Conservation (phyloP, 495 filamentous ascomycete species). For the Penicillium diatomitis region DNA sequence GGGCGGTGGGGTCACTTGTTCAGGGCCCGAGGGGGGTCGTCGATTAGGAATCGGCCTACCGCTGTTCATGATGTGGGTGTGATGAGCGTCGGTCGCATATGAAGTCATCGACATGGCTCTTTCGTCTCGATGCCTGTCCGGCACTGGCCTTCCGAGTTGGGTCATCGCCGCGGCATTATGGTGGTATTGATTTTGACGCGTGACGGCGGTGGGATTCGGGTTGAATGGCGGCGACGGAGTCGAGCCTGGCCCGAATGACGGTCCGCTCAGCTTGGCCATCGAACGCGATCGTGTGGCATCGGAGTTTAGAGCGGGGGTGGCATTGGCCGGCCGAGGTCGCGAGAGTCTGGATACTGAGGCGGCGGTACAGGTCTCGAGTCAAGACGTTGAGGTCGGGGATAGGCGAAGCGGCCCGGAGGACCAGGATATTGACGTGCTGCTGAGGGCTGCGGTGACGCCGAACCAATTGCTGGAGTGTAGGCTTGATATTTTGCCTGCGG, state of each 20-base stretch:
- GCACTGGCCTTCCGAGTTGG: conserved; percentile 82
- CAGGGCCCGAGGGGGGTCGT: conserved; percentile 46
- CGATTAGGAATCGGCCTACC: conserved; percentile 75
- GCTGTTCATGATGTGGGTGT: conserved; percentile 73
- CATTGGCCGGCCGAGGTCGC: conserved; percentile 40
- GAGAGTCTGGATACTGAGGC: conserved; percentile 44
- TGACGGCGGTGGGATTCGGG: conserved; percentile 58
- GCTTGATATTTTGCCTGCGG: conserved; percentile 37
- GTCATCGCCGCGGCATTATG: conserved; percentile 54
- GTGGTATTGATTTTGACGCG: conserved; percentile 66
- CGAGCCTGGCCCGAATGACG: conserved; percentile 41
- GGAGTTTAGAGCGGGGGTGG: conserved; percentile 67
- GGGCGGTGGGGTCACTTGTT: conserved; percentile 8
- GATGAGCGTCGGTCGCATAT: conserved; percentile 68
- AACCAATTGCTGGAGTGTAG: conserved; percentile 40
- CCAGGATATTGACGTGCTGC: conserved; percentile 47
- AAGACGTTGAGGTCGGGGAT: conserved; percentile 58
- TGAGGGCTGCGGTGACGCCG: conserved; percentile 52
- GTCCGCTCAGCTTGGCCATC: conserved; percentile 64
- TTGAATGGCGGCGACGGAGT: conserved; percentile 54
- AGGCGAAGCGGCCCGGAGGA: conserved; percentile 40
- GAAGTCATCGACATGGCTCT: conserved; percentile 92
- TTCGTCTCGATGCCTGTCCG: conserved; percentile 77
- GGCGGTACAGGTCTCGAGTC: conserved; percentile 59
- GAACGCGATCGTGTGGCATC: conserved; percentile 70